These are phyloP conservation scores for Exophiala phaeomuriformis DNA, from an alignment of 2,329 filamentous ascomycete species.

Conservation along the genomic window DNA sequence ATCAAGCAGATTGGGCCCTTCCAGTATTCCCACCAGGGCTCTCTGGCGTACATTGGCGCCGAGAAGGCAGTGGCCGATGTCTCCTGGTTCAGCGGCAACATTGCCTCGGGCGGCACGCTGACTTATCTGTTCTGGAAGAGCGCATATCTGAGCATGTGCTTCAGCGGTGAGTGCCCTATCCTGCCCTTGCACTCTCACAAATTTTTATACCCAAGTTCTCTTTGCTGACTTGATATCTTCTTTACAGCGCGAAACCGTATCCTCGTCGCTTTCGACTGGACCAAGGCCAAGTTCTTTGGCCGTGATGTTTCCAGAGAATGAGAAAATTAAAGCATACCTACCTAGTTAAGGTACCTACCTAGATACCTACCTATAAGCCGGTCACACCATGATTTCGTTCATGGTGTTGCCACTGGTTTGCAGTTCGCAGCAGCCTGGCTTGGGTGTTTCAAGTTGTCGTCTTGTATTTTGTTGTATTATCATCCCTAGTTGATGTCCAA, in stretches of 20 bases:
- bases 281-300: conserved; percentile 94
- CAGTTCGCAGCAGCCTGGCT: not conserved
- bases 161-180: conserved; percentile 71
- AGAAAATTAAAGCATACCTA: conserved; percentile 26
- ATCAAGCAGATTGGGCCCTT: conserved; percentile 96
- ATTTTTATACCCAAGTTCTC: conserved; percentile 18
- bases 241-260: conserved; percentile 78
- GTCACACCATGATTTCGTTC: too few species aligned
- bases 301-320: conserved; percentile 65
- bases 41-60: conserved; percentile 93
- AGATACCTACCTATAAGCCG: not conserved
- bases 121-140: conserved; percentile 98
- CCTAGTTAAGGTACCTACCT: not conserved
- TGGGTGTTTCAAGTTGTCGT: not conserved
- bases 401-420: not conserved
- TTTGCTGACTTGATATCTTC: conserved; percentile 8
- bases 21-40: conserved; percentile 97
- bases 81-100: conserved; percentile 93
- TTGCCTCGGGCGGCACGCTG: conserved; percentile 84
- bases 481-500: not conserved
- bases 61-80: conserved; percentile 97
- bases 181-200: not conserved
- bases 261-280: conserved; percentile 87
- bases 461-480: not conserved
- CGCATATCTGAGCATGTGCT: conserved; percentile 99